Evolutionary conservation across 1,139 yeast genomes (phyloP).

Genomic region (Yamadazyma friedrichii): DNA sequence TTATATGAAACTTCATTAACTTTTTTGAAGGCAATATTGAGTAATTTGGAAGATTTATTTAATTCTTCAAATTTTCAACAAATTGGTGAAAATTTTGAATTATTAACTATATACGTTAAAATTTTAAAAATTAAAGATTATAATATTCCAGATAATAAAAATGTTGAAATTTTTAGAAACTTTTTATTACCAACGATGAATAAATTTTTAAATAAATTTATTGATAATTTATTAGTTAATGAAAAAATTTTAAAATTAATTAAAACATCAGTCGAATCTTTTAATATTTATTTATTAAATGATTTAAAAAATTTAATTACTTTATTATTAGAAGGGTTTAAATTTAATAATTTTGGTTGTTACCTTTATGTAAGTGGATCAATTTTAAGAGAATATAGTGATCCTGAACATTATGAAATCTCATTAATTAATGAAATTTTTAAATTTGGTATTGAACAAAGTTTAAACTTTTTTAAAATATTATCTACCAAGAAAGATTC

Average conservation of each 20-base stretch:
- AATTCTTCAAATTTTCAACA: constrained; percentile 28
- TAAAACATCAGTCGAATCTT: constrained; percentile 66
- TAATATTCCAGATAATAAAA: constrained; percentile 45
- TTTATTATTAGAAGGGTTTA: constrained; percentile 65
- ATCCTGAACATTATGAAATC: constrained; percentile 42
- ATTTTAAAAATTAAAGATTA: constrained; percentile 48
- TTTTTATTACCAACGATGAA: constrained; percentile 58
- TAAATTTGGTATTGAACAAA: constrained; percentile 50
- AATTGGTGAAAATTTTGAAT: constrained; percentile 76
- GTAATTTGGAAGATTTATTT: constrained; percentile 35
- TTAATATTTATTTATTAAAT: constrained; percentile 60
- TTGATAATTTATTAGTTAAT: constrained; percentile 57
- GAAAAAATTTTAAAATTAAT: constrained; percentile 74
- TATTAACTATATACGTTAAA: constrained; percentile 67
- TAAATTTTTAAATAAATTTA: constrained; percentile 51
- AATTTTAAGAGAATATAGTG: constrained; percentile 74
- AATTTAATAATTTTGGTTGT: constrained; percentile 70
- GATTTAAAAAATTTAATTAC: constrained; percentile 65
- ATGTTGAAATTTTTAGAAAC: constrained; percentile 55
- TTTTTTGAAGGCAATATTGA: constrained; percentile 69
- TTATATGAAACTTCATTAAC: constrained; percentile 39
- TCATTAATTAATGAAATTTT: constrained; percentile 38
- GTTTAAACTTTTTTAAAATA: constrained; percentile 38
- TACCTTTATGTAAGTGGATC: constrained; percentile 91
- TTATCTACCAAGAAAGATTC: constrained; percentile 17